Evolutionary conservation across 805 yeast species (phyloP), one percentile per base, ranked within the genome.

Genomic region (Cyberlindnera suaveolens): DNA sequence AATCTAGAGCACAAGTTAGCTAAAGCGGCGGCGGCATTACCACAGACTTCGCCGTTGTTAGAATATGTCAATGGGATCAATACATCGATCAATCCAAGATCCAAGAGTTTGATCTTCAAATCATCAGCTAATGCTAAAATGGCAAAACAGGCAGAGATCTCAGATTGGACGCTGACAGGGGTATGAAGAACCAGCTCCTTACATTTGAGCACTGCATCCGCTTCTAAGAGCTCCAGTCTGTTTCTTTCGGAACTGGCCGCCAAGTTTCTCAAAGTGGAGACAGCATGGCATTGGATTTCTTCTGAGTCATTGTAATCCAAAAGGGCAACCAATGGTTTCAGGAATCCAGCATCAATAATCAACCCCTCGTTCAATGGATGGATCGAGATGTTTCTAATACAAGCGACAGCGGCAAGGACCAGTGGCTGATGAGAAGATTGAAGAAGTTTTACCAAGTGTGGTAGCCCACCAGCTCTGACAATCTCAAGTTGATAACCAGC

Each of bases 231-330:
- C 39, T 93, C 96, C 54, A 85, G 74, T 70, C 97, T 81, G 59
- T 91, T 91, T 62, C 88, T 80, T 68, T 93, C 98, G 34, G 93
- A 81, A 40, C 93, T 81, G 5, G 99, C 99, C 17, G 99, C 99
- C 55, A 93, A 74, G 63, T 93, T 93, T 65, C 99, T 78, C 59
- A 93, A 73, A 8, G 98, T 90, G 2, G 97, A 90, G 26, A 93
- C 96, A 2, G 98, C 95, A 66, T 93, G 99, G 63, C 99, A 93
- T 68, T 91, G 96, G 51, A 93, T 91, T 67, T 93, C 99, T 63
- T 91, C 96, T 52, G 86, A 85, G 57, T 87, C 96, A 40, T 79
- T 77, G 63, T 82, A 86, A 61, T 84, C 90, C 52, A 93, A 78
- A 47, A 93, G 71, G 9, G 81, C 76, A 15, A 93, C 96, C 53